These are phyloP conservation scores for Neonectria punicea DNA, from an alignment of 2,329 filamentous ascomycete species.

Conservation along the genomic window DNA sequence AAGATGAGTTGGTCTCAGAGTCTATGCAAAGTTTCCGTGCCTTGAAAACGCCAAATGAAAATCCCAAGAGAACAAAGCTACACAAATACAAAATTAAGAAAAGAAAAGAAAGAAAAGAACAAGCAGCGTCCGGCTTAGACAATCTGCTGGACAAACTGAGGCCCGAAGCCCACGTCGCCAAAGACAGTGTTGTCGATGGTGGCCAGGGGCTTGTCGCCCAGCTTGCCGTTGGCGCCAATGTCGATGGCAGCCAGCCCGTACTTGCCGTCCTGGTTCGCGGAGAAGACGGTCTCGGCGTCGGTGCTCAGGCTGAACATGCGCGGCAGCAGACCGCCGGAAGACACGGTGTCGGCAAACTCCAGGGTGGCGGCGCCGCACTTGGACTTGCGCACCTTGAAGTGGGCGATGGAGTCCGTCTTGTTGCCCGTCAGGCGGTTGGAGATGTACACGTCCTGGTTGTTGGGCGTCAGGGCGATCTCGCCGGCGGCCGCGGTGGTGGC, in stretches of 20 bases:
- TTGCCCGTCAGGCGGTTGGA: slow-evolving; percentile 62
- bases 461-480: slow-evolving; percentile 55
- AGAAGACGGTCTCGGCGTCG: slow-evolving; percentile 53
- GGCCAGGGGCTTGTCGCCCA: slow-evolving; percentile 43
- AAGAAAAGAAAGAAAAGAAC: background rate
- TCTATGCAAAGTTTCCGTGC: background rate
- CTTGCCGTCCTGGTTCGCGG: slow-evolving; percentile 58
- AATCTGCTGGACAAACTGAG: slow-evolving; percentile 49
- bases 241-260: slow-evolving; percentile 53
- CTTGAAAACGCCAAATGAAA: slow-evolving; percentile 9
- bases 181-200: slow-evolving; percentile 42
- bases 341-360: slow-evolving; percentile 47
- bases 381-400: slow-evolving; percentile 50
- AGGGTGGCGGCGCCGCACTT: slow-evolving; percentile 43
- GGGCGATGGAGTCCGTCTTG: slow-evolving; percentile 58
- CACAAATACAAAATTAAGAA: background rate
- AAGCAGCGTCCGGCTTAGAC: slow-evolving; percentile 2
- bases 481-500: slow-evolving; percentile 54
- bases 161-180: slow-evolving; percentile 43
- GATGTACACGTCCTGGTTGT: slow-evolving; percentile 59
- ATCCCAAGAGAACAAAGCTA: background rate
- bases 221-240: slow-evolving; percentile 45
- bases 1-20: background rate
- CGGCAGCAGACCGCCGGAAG: slow-evolving; percentile 51
- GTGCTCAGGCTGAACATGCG: slow-evolving; percentile 58